Conservation (phyloP, 148 eudicot species). For the Fagopyrum esculentum region DNA sequence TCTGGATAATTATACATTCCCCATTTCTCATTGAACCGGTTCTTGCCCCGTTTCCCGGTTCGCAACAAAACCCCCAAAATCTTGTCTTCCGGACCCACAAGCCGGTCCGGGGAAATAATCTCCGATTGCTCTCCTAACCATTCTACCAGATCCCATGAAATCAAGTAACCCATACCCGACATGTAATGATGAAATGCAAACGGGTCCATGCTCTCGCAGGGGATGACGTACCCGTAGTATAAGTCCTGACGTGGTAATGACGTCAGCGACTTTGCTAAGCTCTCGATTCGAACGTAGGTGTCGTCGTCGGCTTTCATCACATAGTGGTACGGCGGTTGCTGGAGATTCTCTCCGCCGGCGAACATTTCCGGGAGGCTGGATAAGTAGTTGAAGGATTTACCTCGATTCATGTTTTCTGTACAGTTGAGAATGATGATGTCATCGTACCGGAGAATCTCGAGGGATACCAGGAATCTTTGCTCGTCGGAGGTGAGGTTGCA, state of each 20-base stretch:
- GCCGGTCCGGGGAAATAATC: slow-evolving; percentile 20
- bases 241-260: slow-evolving; percentile 38
- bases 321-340: slow-evolving; percentile 27
- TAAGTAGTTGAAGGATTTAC: slow-evolving; percentile 51
- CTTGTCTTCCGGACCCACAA: slow-evolving; percentile 49
- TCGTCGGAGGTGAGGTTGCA: slow-evolving; percentile 49
- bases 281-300: slow-evolving; percentile 28
- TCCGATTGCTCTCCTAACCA: slow-evolving; percentile 21
- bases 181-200: slow-evolving; percentile 40
- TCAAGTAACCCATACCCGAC: slow-evolving; percentile 55
- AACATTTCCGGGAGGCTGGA: slow-evolving; percentile 39
- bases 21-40: slow-evolving; percentile 40
- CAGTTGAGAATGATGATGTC: slow-evolving; percentile 54
- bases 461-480: slow-evolving; percentile 26
- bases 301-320: slow-evolving; percentile 63
- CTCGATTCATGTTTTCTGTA: slow-evolving; percentile 42
- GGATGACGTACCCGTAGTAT: slow-evolving; percentile 50
- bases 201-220: slow-evolving; percentile 54
- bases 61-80: slow-evolving; percentile 40
- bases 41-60: slow-evolving; percentile 36
- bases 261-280: slow-evolving; percentile 27
- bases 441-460: slow-evolving; percentile 44
- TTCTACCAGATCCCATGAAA: slow-evolving; percentile 55
- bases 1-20: slow-evolving; percentile 60
- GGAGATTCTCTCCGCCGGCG: not conserved